phyloP scores from a whole-genome alignment of 164 flowering plant species.

The Stephania japonica region DNA sequence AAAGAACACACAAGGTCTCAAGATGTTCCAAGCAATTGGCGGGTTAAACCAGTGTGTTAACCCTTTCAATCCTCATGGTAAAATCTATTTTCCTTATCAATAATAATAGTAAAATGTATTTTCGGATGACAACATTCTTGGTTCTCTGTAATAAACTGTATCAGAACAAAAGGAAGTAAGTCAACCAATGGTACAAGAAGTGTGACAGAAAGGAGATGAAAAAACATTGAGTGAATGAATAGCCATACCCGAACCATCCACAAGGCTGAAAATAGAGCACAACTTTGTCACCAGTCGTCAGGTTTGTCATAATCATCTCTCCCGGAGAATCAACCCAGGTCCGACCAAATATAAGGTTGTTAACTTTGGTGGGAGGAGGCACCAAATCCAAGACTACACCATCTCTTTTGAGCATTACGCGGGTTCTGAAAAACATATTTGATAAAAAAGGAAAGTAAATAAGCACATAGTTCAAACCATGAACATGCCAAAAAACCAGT shows the following conservation, averaged over 20 bases:
- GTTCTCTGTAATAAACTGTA: background rate
- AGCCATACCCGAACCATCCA: conserved; percentile 49
- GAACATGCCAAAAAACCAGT: background rate
- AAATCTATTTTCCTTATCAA: too few species aligned
- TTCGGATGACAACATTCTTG: background rate
- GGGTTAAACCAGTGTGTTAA: background rate
- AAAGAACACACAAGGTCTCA: background rate
- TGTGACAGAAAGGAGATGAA: background rate
- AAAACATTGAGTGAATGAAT: background rate
- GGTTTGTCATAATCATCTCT: conserved; percentile 79
- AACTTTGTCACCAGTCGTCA: conserved; percentile 47
- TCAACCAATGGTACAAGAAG: background rate
- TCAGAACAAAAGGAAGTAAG: background rate
- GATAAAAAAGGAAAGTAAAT: background rate
- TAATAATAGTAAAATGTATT: too few species aligned
- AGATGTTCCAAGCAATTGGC: too few species aligned
- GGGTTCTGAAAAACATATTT: conserved; percentile 40
- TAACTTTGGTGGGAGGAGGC: conserved; percentile 80
- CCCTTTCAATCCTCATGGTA: background rate
- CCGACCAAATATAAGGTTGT: conserved; percentile 81
- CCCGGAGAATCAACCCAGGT: conserved; percentile 86
- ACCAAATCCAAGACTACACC: conserved; percentile 45
- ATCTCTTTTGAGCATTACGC: conserved; percentile 47
- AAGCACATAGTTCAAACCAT: background rate
- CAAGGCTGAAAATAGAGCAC: conserved; percentile 46